A percentile compares a stretch with the other conserved stretches of the same genome.
Conservation (phyloP, 2,329 filamentous ascomycete species). For the Aspergillus sergii region DNA sequence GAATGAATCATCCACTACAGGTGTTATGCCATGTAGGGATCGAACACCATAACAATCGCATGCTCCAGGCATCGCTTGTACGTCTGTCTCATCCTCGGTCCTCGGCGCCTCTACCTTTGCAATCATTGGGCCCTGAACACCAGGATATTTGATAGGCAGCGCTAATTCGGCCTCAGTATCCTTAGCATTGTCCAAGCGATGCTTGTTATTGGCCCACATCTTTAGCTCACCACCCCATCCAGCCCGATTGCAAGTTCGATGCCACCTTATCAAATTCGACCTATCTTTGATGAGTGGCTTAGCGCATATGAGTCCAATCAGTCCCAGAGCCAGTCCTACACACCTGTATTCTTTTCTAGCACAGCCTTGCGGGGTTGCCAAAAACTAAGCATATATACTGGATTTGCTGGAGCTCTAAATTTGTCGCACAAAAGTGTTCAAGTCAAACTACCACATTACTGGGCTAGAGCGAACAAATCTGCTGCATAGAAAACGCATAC, state of each 20-base stretch:
- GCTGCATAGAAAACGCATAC: neutral
- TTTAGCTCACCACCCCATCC: neutral
- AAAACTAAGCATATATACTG: neutral
- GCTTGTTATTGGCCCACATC: neutral
- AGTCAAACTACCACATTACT: neutral
- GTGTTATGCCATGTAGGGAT: neutral
- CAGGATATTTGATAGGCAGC: neutral
- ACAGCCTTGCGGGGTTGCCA: neutral
- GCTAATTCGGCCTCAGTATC: neutral
- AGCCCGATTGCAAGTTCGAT: neutral
- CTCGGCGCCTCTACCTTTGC: neutral
- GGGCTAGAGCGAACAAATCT: too few relatives aligned
- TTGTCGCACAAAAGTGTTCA: neutral
- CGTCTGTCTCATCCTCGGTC: neutral
- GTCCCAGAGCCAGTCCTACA: neutral
- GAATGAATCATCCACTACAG: too few relatives aligned
- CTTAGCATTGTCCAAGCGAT: neutral
- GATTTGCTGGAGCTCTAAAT: too few relatives aligned
- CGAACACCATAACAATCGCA: neutral
- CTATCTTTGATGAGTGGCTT: neutral
- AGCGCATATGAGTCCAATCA: neutral
- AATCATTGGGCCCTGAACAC: neutral
- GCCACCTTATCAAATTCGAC: neutral
- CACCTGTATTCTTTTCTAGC: neutral
- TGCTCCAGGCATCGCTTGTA: neutral